Conservation (phyloP, 352 stramenopile genomes). For the Pythium guiyangense region DNA sequence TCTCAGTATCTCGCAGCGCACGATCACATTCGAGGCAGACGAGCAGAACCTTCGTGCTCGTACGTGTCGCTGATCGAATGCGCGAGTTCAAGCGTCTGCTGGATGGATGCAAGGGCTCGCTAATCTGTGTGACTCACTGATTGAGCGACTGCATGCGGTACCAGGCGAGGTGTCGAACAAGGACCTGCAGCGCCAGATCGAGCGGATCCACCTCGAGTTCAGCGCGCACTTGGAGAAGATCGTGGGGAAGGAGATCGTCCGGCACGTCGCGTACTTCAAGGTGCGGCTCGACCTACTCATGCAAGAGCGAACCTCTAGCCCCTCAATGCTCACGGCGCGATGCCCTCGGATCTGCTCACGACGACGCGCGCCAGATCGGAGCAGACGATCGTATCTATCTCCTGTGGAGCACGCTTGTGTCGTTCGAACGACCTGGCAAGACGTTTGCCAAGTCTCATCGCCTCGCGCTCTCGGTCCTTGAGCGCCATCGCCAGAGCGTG, state of each 20-base stretch:
- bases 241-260: constrained; percentile 52
- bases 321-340: not conserved
- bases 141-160: not conserved
- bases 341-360: not conserved
- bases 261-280: constrained; percentile 67
- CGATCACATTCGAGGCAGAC: constrained; percentile 54
- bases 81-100: not conserved
- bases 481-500: constrained; percentile 6
- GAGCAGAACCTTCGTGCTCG: constrained; percentile 39
- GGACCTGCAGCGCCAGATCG: constrained; percentile 36
- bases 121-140: not conserved
- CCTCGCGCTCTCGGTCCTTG: constrained; percentile 26
- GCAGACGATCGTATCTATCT: constrained; percentile 57
- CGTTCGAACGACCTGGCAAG: constrained; percentile 40
- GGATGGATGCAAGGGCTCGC: not conserved
- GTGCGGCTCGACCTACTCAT: constrained; percentile 15
- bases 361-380: constrained; percentile 29
- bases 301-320: no score
- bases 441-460: constrained; percentile 40
- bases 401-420: constrained; percentile 66
- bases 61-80: constrained; percentile 12
- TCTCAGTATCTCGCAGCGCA: constrained; percentile 32
- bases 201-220: constrained; percentile 54
- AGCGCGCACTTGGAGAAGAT: constrained; percentile 54
- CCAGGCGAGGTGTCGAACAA: constrained; percentile 51